Conservation (phyloP, 371 early-diverging fungal genomes). For the Mortierella sp. region DNA sequence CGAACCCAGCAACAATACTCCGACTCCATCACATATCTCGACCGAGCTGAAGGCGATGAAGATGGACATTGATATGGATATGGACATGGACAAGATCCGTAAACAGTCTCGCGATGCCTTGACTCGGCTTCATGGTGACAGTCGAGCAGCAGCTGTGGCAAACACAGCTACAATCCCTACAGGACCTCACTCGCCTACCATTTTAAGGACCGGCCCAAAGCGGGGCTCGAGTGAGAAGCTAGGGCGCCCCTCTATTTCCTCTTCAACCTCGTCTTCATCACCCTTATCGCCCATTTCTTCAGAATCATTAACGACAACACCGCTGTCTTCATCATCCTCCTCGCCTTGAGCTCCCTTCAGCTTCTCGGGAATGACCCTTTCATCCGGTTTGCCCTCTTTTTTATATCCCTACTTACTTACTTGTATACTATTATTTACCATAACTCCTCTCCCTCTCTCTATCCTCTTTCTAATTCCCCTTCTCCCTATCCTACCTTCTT, state of each 20-base stretch:
- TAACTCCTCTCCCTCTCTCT: no score
- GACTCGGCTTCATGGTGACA: slow-evolving; percentile 28
- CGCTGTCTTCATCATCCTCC: not conserved
- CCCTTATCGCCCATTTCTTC: not conserved
- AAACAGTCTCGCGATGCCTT: slow-evolving; percentile 26
- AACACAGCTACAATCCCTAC: not conserved
- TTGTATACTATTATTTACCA: not conserved
- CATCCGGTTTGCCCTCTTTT: not conserved
- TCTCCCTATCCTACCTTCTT: no score
- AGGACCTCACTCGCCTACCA: slow-evolving; percentile 32
- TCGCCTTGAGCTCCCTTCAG: not conserved
- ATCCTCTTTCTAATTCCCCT: no score
- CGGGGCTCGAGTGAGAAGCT: not conserved
- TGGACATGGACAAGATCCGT: slow-evolving; percentile 31
- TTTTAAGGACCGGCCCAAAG: not conserved
- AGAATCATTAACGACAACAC: not conserved
- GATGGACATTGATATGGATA: slow-evolving; percentile 21
- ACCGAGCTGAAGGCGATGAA: not conserved
- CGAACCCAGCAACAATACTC: not conserved
- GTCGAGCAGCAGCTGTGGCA: not conserved
- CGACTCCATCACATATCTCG: not conserved
- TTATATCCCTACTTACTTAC: not conserved
- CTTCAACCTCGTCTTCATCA: not conserved
- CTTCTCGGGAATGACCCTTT: not conserved
- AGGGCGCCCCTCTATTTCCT: no score